phyloP scores from a whole-genome alignment of 2,329 filamentous ascomycete species.

The Cordyceps fumosorosea region DNA sequence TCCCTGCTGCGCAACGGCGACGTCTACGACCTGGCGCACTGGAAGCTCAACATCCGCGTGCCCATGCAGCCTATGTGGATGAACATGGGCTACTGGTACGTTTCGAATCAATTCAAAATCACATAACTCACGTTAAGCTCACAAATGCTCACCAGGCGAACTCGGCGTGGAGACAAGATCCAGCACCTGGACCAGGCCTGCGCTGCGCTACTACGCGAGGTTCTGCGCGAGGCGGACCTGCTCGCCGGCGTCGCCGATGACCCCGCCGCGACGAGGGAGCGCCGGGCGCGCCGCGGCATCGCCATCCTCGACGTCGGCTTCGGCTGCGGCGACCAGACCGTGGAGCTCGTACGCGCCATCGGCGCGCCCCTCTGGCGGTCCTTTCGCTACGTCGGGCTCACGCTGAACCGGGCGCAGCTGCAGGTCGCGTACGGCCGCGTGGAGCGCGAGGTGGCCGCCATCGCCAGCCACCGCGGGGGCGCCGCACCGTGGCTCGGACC shows the following conservation, averaged over 20 bases:
- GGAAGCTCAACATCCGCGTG: conserved; percentile 44
- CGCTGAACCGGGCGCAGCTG: conserved; percentile 40
- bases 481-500: conserved; percentile 1
- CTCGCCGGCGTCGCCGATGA: conserved; percentile 19
- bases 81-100: conserved; percentile 56
- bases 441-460: conserved; percentile 18
- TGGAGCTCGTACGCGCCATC: conserved; percentile 33
- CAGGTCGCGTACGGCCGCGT: conserved; percentile 27
- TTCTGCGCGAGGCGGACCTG: conserved; percentile 38
- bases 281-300: conserved; percentile 17
- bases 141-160: conserved; percentile 21
- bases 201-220: conserved; percentile 39
- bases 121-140: not conserved
- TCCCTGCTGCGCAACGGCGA: conserved; percentile 19
- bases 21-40: conserved; percentile 48
- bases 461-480: not conserved
- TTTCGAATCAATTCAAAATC: conserved; percentile 1
- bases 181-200: conserved; percentile 40
- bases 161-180: conserved; percentile 23
- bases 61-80: conserved; percentile 52
- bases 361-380: conserved; percentile 17
- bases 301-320: conserved; percentile 49
- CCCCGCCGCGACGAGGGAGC: not conserved
- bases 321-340: conserved; percentile 52
- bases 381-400: conserved; percentile 47